phyloP scores from a whole-genome alignment of 768 basidiomycete species.

The Boletus bicolor region DNA sequence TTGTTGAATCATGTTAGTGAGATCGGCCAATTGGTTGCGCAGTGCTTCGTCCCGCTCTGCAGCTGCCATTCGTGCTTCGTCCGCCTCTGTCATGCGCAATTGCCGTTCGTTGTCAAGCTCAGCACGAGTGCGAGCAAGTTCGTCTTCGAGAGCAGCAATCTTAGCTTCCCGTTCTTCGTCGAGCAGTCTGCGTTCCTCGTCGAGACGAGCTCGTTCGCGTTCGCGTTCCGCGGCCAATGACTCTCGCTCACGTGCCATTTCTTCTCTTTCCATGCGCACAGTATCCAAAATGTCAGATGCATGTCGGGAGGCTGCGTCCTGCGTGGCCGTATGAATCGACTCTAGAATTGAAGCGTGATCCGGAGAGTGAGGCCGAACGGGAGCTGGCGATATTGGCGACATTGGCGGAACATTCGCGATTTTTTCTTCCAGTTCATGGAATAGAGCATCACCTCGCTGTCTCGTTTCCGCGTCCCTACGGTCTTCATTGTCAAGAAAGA shows the following conservation, averaged over 20 bases:
- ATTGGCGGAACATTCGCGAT: constrained; percentile 23
- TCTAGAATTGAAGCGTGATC: constrained; percentile 35
- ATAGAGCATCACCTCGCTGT: constrained; percentile 31
- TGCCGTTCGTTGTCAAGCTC: constrained; percentile 66
- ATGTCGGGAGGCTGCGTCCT: constrained; percentile 55
- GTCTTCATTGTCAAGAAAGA: constrained; percentile 59
- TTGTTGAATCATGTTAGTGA: constrained; percentile 70
- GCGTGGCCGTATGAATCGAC: constrained; percentile 41
- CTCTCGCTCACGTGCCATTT: constrained; percentile 53
- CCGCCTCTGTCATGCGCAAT: constrained; percentile 53
- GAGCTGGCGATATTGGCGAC: constrained; percentile 21
- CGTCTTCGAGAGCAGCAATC: constrained; percentile 60
- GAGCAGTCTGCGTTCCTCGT: constrained; percentile 45
- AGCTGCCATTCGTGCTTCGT: constrained; percentile 61
- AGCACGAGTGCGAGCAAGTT: constrained; percentile 51
- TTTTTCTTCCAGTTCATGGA: constrained; percentile 29
- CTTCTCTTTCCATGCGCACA: constrained; percentile 57
- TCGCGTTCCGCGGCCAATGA: constrained; percentile 53
- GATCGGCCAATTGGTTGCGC: constrained; percentile 60
- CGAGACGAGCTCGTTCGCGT: constrained; percentile 44
- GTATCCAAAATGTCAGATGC: constrained; percentile 57
- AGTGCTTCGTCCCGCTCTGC: constrained; percentile 60
- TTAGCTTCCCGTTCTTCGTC: constrained; percentile 52
- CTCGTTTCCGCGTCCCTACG: constrained; percentile 55
- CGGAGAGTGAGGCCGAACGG: constrained; percentile 17